phyloP scores from a whole-genome alignment of 805 yeast genomes.

The Zygoascus tannicola region DNA sequence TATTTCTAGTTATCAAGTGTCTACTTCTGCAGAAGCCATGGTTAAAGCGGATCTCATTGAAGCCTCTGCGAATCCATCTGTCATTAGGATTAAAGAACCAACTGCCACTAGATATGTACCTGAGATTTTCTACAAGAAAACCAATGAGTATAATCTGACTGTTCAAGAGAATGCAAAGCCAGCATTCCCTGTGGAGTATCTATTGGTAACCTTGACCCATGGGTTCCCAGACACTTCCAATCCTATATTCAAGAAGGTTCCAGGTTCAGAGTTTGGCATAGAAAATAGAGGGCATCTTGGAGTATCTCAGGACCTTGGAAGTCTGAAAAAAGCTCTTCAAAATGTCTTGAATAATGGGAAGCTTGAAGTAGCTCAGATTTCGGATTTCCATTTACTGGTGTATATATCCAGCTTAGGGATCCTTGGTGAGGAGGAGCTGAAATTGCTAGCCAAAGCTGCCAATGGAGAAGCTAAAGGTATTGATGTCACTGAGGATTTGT shows the following conservation, averaged over 20 bases:
- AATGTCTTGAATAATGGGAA: conserved; percentile 33
- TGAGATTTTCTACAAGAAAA: conserved; percentile 75
- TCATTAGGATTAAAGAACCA: conserved; percentile 72
- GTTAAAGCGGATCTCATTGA: conserved; percentile 76
- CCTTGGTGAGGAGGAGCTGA: conserved; percentile 46
- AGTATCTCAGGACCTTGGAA: conserved; percentile 52
- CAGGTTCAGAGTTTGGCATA: conserved; percentile 45
- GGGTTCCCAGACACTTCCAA: conserved; percentile 68
- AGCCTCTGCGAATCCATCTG: conserved; percentile 85
- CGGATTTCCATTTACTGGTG: conserved; percentile 71
- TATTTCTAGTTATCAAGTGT: conserved; percentile 81
- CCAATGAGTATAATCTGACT: conserved; percentile 79
- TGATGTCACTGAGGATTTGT: conserved; percentile 32
- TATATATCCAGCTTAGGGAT: conserved; percentile 51
- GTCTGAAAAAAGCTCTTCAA: background rate
- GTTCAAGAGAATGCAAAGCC: conserved; percentile 88
- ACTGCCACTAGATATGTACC: conserved; percentile 78
- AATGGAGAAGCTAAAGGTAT: conserved; percentile 26
- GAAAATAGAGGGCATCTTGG: conserved; percentile 76
- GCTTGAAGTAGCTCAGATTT: conserved; percentile 29
- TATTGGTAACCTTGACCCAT: conserved; percentile 79
- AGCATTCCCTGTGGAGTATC: conserved; percentile 84
- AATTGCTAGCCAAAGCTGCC: conserved; percentile 41
- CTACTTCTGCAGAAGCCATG: conserved; percentile 77
- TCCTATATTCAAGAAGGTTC: conserved; percentile 40